Evolutionary conservation across 495 filamentous ascomycete genomes (phyloP).

Genomic region (Talaromyces stipitatus): DNA sequence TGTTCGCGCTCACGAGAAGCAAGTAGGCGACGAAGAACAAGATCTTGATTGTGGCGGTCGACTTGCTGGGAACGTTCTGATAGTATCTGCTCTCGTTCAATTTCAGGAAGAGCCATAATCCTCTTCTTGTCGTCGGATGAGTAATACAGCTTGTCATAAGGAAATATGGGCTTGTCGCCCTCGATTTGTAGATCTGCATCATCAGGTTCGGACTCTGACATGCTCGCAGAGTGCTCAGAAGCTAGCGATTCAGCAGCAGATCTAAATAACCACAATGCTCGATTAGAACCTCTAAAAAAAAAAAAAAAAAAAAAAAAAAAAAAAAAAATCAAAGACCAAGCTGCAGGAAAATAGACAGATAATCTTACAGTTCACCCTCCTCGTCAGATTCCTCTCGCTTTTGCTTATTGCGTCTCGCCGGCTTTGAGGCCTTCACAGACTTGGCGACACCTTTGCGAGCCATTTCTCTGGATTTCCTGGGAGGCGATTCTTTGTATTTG

Average conservation of each 20-base stretch:
- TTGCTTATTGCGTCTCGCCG: conserved; percentile 28
- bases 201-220: conserved; percentile 84
- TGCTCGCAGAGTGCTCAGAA: conserved; percentile 75
- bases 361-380: conserved; percentile 78
- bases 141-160: conserved; percentile 81
- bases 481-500: conserved; percentile 12
- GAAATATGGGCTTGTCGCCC: conserved; percentile 62
- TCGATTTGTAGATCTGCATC: conserved; percentile 49
- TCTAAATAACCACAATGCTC: conserved; percentile 24
- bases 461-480: conserved; percentile 25
- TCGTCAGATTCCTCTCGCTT: conserved; percentile 59
- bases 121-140: conserved; percentile 69
- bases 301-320: not conserved
- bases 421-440: conserved; percentile 28
- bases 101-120: conserved; percentile 82
- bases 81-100: conserved; percentile 82
- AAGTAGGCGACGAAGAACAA: conserved; percentile 73
- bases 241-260: conserved; percentile 59
- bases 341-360: not conserved
- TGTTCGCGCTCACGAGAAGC: conserved; percentile 60
- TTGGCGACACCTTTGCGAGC: conserved; percentile 43
- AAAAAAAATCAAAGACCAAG: not conserved
- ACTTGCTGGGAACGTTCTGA: conserved; percentile 79
- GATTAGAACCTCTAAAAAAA: not conserved
- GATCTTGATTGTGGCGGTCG: conserved; percentile 72